Evolutionary conservation across 805 yeast genomes (phyloP), one percentile per base, ranked within the genome.

Genomic region (Pichia insulana): DNA sequence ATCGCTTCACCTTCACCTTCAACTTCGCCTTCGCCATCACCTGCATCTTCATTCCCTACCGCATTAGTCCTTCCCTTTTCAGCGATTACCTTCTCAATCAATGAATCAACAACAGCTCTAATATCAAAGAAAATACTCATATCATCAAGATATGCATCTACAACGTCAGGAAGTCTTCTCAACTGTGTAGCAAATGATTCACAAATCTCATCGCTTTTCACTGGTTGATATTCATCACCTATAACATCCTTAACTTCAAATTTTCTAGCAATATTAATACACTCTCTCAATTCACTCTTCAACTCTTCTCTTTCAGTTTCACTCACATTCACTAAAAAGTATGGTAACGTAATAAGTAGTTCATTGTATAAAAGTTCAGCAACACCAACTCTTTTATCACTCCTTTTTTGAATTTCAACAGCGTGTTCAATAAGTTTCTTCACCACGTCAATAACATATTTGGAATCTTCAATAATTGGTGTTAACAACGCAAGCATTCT

Each of bases 311-410:
- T 22, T 8, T 22, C 25, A 22, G 7, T 8, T 22, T 22, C 25
- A 6, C 25, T 22, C 25, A 22, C 52, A 15, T 56, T 43, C 3
- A 58, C 50, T 27, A 53, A 38, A 18, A 59, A 30, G 56, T 76
- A 84, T 10, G 96, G 95, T 30, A 83, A 53, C 11, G 84, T 70
- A 15, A 80, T 56, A 41, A 82, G 60, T 1, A 78, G 74, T 50
- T 76, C 76, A 50, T 76, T 79, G 55, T 64, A 84, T 15, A 87
- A 59, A 38, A 80, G 77, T 56, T 85, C 87, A 4, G 84, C 85
- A 36, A 81, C 60, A 2, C 82, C 76, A 39, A 64, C 68, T 58
- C 88, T 71, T 17, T 45, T 46, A 25, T 57, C 58, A 31, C 58
- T 31, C 1, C 41, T n/a, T 4, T 57, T 48, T 55, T 81, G 85